A percentile compares a stretch with the other conserved stretches of the same genome.
These are phyloP conservation scores for Ceratocystis papillata DNA, from an alignment of 2,329 filamentous ascomycete genomes.

Conservation along the genomic window DNA sequence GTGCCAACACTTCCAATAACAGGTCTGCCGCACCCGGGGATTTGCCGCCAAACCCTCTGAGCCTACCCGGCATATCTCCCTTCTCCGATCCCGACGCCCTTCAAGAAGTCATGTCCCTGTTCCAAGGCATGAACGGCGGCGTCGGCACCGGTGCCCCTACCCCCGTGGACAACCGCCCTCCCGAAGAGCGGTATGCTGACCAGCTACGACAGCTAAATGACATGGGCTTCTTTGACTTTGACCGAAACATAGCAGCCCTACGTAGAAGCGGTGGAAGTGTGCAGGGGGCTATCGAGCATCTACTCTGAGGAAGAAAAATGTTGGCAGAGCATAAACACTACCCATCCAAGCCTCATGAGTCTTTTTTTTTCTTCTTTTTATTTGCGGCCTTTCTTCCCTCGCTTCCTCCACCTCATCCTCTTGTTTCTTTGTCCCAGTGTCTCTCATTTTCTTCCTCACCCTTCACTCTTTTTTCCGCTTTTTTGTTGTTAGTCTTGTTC, in stretches of 20 bases:
- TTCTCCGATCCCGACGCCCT: conserved; percentile 20
- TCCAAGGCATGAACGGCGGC: conserved; percentile 18
- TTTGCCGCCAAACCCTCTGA: conserved; percentile 19
- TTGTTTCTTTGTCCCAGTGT: background rate
- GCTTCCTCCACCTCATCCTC: background rate
- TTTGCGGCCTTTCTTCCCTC: background rate
- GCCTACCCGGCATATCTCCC: background rate
- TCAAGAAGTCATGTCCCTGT: conserved; percentile 19
- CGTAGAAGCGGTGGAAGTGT: conserved; percentile 85
- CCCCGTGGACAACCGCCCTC: conserved; percentile 71
- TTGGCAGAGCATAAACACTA: background rate
- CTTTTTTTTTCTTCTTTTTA: conserved; percentile 2
- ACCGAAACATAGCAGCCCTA: conserved; percentile 79
- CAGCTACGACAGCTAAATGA: conserved; percentile 91
- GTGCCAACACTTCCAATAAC: conserved; percentile 25
- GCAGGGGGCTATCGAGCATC: conserved; percentile 75
- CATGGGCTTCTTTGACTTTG: conserved; percentile 98
- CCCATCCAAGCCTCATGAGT: background rate
- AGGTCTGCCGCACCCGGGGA: conserved; percentile 10
- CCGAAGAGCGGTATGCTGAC: conserved; percentile 84
- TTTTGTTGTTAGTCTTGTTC: background rate
- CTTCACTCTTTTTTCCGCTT: background rate
- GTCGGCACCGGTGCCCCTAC: conserved; percentile 30
- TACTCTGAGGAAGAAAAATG: conserved; percentile 37
- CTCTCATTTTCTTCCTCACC: background rate